These are phyloP conservation scores for Gynochthodes officinalis DNA, from an alignment of 257 asterid species.

Conservation along the genomic window DNA sequence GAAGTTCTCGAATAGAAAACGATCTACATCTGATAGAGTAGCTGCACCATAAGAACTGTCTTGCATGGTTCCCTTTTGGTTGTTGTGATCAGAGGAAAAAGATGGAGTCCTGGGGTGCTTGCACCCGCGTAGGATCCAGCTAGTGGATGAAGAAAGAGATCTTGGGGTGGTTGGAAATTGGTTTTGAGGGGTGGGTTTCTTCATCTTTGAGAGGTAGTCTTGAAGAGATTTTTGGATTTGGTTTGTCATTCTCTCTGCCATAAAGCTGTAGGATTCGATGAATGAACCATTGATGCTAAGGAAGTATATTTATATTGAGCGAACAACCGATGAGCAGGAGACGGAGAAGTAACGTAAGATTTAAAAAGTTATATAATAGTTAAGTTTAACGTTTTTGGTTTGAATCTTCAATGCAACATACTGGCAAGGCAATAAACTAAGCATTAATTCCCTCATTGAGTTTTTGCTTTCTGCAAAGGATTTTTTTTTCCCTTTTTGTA, in stretches of 20 bases:
- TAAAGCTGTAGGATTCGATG: no score
- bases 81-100: slow-evolving; percentile 17
- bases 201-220: slow-evolving; percentile 49
- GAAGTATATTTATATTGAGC: background rate
- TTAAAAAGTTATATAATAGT: background rate
- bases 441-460: no score
- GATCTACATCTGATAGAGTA: slow-evolving; percentile 55
- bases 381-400: slow-evolving; percentile 1
- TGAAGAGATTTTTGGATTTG: slow-evolving; percentile 57
- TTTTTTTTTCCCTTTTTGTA: background rate
- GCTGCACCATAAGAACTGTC: slow-evolving; percentile 24
- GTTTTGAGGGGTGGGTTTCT: slow-evolving; percentile 31
- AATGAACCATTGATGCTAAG: no score
- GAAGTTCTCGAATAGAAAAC: slow-evolving; percentile 63
- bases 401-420: background rate
- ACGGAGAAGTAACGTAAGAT: slow-evolving; percentile 11
- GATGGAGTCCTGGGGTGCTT: slow-evolving; percentile 53
- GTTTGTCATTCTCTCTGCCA: slow-evolving; percentile 37
- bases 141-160: slow-evolving; percentile 27
- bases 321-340: background rate
- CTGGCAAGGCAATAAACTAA: no score
- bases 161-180: slow-evolving; percentile 15
- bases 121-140: slow-evolving; percentile 44
- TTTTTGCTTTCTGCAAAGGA: background rate
- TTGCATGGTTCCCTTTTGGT: slow-evolving; percentile 11